Base-by-base conservation (phyloP, 1,284 basidiomycete species). In the Ustilago tritici region DNA sequence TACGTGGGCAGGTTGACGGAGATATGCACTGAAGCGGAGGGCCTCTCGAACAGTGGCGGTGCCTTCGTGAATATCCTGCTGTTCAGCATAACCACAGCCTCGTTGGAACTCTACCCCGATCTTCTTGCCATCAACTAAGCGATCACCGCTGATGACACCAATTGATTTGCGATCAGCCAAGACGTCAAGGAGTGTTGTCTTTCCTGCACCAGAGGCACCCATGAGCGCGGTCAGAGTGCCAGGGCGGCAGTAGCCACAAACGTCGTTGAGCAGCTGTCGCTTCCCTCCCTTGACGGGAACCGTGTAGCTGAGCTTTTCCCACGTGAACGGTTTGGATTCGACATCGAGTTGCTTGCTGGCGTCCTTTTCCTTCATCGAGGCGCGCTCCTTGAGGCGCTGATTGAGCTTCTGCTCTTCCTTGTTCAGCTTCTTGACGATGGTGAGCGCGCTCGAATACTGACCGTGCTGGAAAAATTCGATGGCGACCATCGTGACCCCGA, bases 41-140 rank as follows among this genome's bases (percentile, higher is more conserved):
- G 94, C 93, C 83, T 97, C 94, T 32, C 93, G 90, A 7, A 96
- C 94, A 7, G 92, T 90, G 5, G 93, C 90, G 10, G 92, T 94
- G 70, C 90, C 92, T 86, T 94, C 93, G 85, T 95, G 94, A 38
- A 85, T 78, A 81, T 95, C 94, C 90, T 92, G 92, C 87, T 95
- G 93, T 82, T 94, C 92, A 41, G 92, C 93, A 60, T 82, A 84
- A 47, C 88, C 90, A 46, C 89, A 90, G 46, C 88, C 88, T 65
- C 90, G 87, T 81, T 92, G 91, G 89, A 95, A 95, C 75, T 93
- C 92, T 11, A 87, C 77, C 1, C 92, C 92, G 41, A 93, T 89
- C 7, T 88, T 87, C 54, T 90, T 89, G 0, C 94, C 94, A 73
- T 93, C 92, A 77, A 96, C 91, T 56, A 93, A 89, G 58, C 91